phyloP scores from a whole-genome alignment of 805 yeast genomes.

The Dipodascus geniculatus region DNA sequence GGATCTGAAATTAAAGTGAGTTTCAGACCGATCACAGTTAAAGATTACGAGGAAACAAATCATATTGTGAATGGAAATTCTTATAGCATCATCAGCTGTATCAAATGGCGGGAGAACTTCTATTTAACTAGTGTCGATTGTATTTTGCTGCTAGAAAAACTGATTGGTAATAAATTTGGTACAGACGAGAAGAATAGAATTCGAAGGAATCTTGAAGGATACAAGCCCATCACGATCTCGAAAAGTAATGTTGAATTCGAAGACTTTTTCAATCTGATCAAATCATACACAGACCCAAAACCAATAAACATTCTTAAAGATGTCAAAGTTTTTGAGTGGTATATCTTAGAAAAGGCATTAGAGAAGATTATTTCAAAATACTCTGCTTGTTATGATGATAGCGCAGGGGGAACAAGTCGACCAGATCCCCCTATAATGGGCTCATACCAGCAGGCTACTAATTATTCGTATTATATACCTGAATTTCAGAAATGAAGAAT shows the following conservation, averaged over 20 bases:
- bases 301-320: slow-evolving; percentile 64
- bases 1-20: slow-evolving; percentile 27
- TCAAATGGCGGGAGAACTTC: slow-evolving; percentile 41
- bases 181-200: slow-evolving; percentile 63
- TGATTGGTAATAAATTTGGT: slow-evolving; percentile 42
- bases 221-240: slow-evolving; percentile 49
- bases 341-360: slow-evolving; percentile 39
- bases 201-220: slow-evolving; percentile 51
- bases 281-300: slow-evolving; percentile 50
- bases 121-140: slow-evolving; percentile 58
- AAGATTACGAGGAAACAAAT: slow-evolving; percentile 21
- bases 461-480: background rate
- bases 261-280: slow-evolving; percentile 36
- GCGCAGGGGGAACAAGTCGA: background rate
- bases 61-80: slow-evolving; percentile 6
- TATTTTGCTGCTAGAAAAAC: slow-evolving; percentile 41
- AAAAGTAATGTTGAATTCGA: slow-evolving; percentile 31
- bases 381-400: slow-evolving; percentile 20
- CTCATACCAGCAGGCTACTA: background rate
- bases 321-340: slow-evolving; percentile 56
- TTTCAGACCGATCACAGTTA: slow-evolving; percentile 28
- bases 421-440: background rate
- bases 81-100: slow-evolving; percentile 40
- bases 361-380: slow-evolving; percentile 49
- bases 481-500: background rate